Base-by-base conservation (phyloP, 306 rosid genomes). In the Oemleria cerasiformis region DNA sequence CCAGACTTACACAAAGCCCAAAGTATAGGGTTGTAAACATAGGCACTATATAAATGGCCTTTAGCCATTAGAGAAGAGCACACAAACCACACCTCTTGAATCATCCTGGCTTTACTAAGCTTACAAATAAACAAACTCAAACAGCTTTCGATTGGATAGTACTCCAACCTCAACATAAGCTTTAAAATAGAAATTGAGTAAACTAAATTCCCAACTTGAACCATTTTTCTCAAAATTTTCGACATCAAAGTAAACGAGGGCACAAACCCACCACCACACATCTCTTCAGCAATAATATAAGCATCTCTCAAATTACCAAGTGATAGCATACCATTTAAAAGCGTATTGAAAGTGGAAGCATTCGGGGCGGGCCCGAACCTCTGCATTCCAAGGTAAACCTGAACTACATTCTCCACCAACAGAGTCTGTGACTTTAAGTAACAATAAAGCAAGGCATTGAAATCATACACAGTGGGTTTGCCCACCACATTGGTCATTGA, bases 401-500 rank as follows among this genome's bases (percentile, higher is more conserved):
- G 69, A 56, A 69, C 67, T 54, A 78, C 41, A 50, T 69, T 67
- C 42, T 78, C 77, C 45, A 68, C 14, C 34, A 40, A n/a, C 13
- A 48, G 80, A 73, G 63, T 81, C 34, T n/a, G 77, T 23, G 84
- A 81, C 60, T 57, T 76, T 51, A 81, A 43, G 74, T 78, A 73
- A 76, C 67, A 78, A 54, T 73, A 10, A 51, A 81, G 73, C 76
- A 76, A 61, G 76, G 82, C 75, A 59, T 84, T 84, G 54, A 66
- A 81, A 67, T 84, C 88, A 50, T 78, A 78, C 17, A 81, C 84
- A 13, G 78, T 68, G 9, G 84, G 86, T 73, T 84, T 84, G 61
- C 76, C 82, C 0, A 63, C 45, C 42, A 73, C 38, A 45, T 60
- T 65, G 62, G 67, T 62, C 88, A 81, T 84, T 49, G 66, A 70